These are phyloP conservation scores for Cercospora beticola DNA, from an alignment of 2,329 filamentous ascomycete species.

Conservation along the genomic window DNA sequence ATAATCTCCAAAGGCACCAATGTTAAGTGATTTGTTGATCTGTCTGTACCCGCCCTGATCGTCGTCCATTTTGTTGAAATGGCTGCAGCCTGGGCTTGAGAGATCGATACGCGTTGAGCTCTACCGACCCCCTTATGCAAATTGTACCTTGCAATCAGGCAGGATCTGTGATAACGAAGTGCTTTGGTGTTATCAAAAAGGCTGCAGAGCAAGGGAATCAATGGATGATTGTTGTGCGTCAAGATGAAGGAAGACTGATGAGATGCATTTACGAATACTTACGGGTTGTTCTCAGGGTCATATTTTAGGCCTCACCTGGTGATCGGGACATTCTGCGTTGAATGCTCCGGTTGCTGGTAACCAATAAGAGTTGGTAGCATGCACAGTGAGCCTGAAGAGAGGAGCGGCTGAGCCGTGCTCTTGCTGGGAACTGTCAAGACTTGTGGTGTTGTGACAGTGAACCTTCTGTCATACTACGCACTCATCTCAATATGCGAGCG, in stretches of 20 bases:
- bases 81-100: not conserved
- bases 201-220: not conserved
- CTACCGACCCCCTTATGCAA: not conserved
- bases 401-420: not conserved
- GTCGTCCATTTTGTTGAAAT: conserved; percentile 16
- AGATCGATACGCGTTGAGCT: not conserved
- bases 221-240: not conserved
- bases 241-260: not conserved
- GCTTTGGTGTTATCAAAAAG: not conserved
- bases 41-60: conserved; percentile 29
- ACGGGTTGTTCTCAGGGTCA: not conserved
- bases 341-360: not conserved
- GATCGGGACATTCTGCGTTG: not conserved
- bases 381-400: not conserved
- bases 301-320: not conserved
- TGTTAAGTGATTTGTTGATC: conserved; percentile 31
- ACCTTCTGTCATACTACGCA: not conserved
- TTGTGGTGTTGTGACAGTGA: not conserved
- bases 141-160: not conserved
- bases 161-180: not conserved
- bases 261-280: not conserved
- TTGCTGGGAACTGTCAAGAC: not conserved
- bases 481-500: not conserved
- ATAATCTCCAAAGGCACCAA: conserved; percentile 26
- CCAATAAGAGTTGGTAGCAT: not conserved